These are phyloP conservation scores for Penicillium malachiteum DNA, from an alignment of 495 filamentous ascomycete genomes.

Conservation along the genomic window DNA sequence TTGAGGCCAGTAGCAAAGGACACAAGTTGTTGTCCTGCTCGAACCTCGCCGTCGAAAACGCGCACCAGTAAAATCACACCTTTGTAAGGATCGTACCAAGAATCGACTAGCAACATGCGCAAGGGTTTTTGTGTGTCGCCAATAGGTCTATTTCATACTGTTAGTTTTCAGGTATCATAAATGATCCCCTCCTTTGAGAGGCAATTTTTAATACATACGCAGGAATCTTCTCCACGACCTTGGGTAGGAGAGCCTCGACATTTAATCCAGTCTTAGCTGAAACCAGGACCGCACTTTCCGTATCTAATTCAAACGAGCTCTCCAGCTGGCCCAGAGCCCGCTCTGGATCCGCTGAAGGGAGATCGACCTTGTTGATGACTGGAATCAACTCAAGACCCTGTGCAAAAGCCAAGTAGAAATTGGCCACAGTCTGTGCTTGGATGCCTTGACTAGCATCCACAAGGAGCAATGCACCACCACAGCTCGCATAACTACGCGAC, in stretches of 20 bases:
- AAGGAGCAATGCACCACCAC: slow-evolving; percentile 86
- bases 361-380: slow-evolving; percentile 93
- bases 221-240: slow-evolving; percentile 81
- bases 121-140: slow-evolving; percentile 72
- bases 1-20: slow-evolving; percentile 84
- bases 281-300: slow-evolving; percentile 75
- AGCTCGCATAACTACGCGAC: slow-evolving; percentile 88
- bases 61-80: slow-evolving; percentile 91
- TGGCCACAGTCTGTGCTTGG: slow-evolving; percentile 93
- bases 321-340: slow-evolving; percentile 83
- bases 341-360: slow-evolving; percentile 80
- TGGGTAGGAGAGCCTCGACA: slow-evolving; percentile 75
- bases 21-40: slow-evolving; percentile 74
- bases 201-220: slow-evolving; percentile 40
- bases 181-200: neutral
- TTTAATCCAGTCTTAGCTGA: slow-evolving; percentile 93
- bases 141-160: slow-evolving; percentile 48
- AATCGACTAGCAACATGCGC: slow-evolving; percentile 87
- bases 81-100: slow-evolving; percentile 95
- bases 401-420: slow-evolving; percentile 95
- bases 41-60: slow-evolving; percentile 84
- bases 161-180: slow-evolving; percentile 15
- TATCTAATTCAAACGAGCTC: slow-evolving; percentile 82
- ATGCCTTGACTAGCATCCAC: slow-evolving; percentile 94
- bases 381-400: slow-evolving; percentile 85